Evolutionary conservation across 768 basidiomycete genomes (phyloP).

Genomic region (Lactarius pseudohatsudake): DNA sequence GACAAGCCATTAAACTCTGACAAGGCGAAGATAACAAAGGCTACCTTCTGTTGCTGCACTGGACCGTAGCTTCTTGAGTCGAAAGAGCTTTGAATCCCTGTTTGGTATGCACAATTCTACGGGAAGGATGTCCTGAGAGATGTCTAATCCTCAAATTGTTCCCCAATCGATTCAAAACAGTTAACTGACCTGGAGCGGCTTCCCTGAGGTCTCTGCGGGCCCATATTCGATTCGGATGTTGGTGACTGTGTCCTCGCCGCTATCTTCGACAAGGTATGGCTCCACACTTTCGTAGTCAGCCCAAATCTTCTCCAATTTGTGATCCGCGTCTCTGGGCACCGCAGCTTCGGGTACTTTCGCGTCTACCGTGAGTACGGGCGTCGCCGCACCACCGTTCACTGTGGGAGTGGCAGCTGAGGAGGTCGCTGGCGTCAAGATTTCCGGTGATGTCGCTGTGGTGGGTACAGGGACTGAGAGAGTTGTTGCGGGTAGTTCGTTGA

Average conservation of each 20-base stretch:
- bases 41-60: conserved; percentile 64
- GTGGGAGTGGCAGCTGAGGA: conserved; percentile 25
- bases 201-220: conserved; percentile 44
- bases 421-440: conserved; percentile 11
- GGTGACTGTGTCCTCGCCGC: conserved; percentile 46
- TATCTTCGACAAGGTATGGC: conserved; percentile 59
- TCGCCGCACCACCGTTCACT: conserved; percentile 16
- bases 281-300: conserved; percentile 83
- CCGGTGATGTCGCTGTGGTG: conserved; percentile 6
- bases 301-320: conserved; percentile 81
- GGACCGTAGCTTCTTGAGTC: conserved; percentile 36
- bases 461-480: conserved; percentile 39
- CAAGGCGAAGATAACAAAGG: background rate
- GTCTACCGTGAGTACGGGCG: conserved; percentile 19
- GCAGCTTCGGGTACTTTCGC: conserved; percentile 35
- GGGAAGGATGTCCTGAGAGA: conserved; percentile 68
- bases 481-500: conserved; percentile 63
- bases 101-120: conserved; percentile 71
- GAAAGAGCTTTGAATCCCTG: conserved; percentile 52
- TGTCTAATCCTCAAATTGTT: background rate
- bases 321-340: conserved; percentile 82
- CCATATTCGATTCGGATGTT: conserved; percentile 59
- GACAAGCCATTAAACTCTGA: conserved; percentile 33
- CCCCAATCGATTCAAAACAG: background rate
- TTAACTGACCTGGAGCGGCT: conserved; percentile 57